Conservation (phyloP, 768 basidiomycete genomes). For the Leccinum obscurum region DNA sequence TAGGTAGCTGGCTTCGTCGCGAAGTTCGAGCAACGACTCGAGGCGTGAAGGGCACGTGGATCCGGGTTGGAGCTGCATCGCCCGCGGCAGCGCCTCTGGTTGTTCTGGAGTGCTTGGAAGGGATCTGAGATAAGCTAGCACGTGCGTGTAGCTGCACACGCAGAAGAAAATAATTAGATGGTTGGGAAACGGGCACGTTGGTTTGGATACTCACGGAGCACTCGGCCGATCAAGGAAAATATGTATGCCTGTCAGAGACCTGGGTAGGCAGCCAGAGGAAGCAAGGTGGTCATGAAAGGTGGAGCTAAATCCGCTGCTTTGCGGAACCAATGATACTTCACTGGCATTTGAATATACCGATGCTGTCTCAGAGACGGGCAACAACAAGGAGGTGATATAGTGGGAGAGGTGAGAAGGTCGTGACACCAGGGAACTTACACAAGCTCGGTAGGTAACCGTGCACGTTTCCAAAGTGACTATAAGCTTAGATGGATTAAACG, state of each 20-base stretch:
- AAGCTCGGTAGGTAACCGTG: constrained; percentile 64
- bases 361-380: constrained; percentile 45
- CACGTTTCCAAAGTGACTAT: constrained; percentile 77
- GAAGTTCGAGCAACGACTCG: constrained; percentile 69
- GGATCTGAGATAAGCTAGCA: constrained; percentile 71
- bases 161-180: neutral
- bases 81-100: constrained; percentile 58
- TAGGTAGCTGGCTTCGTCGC: constrained; percentile 80
- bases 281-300: constrained; percentile 64
- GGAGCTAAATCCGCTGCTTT: constrained; percentile 40
- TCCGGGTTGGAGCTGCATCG: constrained; percentile 51
- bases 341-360: constrained; percentile 58
- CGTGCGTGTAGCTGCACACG: constrained; percentile 59
- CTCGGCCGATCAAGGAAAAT: constrained; percentile 82
- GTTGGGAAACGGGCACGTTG: neutral
- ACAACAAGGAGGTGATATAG: constrained; percentile 52
- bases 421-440: constrained; percentile 63
- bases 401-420: constrained; percentile 64
- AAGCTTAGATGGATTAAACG: constrained; percentile 56
- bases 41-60: constrained; percentile 40
- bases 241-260: constrained; percentile 52
- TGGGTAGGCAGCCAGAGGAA: constrained; percentile 54
- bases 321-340: constrained; percentile 28
- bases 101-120: constrained; percentile 44
- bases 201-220: constrained; percentile 59